Evolutionary conservation across 495 filamentous ascomycete genomes (phyloP).

Genomic region (Neurospora sp.): DNA sequence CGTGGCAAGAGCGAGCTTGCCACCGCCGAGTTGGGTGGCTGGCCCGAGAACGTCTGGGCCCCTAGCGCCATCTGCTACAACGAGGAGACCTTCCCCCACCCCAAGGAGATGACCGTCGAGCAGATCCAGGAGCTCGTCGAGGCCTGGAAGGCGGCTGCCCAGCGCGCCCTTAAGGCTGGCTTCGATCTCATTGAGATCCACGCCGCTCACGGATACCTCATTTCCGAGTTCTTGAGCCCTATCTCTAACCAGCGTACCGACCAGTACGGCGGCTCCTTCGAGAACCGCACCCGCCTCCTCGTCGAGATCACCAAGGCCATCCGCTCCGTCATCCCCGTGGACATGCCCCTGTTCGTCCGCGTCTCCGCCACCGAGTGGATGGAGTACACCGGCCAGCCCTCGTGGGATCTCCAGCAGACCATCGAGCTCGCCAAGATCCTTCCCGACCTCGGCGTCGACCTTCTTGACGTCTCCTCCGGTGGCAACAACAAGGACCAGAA

Average conservation of each 20-base stretch:
- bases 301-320: slow-evolving; percentile 37
- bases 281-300: slow-evolving; percentile 43
- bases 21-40: slow-evolving; percentile 45
- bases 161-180: slow-evolving; percentile 53
- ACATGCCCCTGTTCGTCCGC: slow-evolving; percentile 57
- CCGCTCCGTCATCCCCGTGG: slow-evolving; percentile 42
- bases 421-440: slow-evolving; percentile 53
- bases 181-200: slow-evolving; percentile 61
- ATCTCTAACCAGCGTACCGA: slow-evolving; percentile 49
- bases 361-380: slow-evolving; percentile 69
- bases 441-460: slow-evolving; percentile 56
- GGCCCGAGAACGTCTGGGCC: slow-evolving; percentile 54
- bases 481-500: slow-evolving; percentile 54
- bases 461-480: slow-evolving; percentile 64
- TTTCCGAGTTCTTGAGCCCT: slow-evolving; percentile 54
- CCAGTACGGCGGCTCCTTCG: slow-evolving; percentile 46
- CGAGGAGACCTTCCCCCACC: slow-evolving; percentile 30
- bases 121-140: slow-evolving; percentile 55
- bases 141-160: slow-evolving; percentile 51
- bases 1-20: slow-evolving; percentile 24
- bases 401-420: slow-evolving; percentile 57
- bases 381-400: slow-evolving; percentile 39
- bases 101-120: slow-evolving; percentile 46
- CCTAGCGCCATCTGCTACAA: slow-evolving; percentile 39
- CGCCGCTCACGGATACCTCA: slow-evolving; percentile 54